Conservation (phyloP, 306 rosid genomes). For the Begonia loranthoides region DNA sequence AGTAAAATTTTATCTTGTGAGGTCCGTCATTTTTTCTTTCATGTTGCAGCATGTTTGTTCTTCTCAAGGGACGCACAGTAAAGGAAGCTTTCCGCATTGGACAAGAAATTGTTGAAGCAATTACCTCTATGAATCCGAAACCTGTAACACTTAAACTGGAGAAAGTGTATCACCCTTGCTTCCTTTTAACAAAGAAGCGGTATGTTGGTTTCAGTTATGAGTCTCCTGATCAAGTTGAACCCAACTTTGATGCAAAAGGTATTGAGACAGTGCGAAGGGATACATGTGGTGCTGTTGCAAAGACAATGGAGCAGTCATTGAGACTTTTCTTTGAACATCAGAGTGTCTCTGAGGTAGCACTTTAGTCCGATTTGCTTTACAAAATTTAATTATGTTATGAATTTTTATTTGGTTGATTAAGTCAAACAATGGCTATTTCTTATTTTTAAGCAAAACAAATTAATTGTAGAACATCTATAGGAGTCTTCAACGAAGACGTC, state of each 20-base stretch:
- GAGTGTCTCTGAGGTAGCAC: constrained; percentile 46
- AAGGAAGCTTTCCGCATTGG: constrained; percentile 73
- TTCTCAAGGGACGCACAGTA: constrained; percentile 70
- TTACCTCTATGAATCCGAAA: constrained; percentile 79
- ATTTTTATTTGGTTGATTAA: too few species aligned
- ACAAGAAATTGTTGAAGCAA: constrained; percentile 70
- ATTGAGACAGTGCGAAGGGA: constrained; percentile 95
- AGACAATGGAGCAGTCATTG: constrained; percentile 76
- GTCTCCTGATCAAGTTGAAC: constrained; percentile 53
- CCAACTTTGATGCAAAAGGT: constrained; percentile 91
- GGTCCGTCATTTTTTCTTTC: neutral
- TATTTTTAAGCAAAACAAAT: too few species aligned
- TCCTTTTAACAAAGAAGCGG: constrained; percentile 90
- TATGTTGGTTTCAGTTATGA: constrained; percentile 97
- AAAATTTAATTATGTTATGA: too few species aligned
- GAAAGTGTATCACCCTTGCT: constrained; percentile 80
- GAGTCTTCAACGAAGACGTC: too few species aligned
- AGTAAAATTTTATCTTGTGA: neutral
- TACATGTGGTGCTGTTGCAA: constrained; percentile 83
- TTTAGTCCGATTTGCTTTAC: neutral
- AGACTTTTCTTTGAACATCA: constrained; percentile 74
- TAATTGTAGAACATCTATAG: too few species aligned
- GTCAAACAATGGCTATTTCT: too few species aligned
- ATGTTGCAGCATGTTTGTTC: constrained; percentile 85
- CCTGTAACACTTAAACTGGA: constrained; percentile 96